Percentiles rank a stretch among this genome's conserved stretches.
phyloP scores from a whole-genome alignment of 305 asterid species.

The Solanum hybrid region DNA sequence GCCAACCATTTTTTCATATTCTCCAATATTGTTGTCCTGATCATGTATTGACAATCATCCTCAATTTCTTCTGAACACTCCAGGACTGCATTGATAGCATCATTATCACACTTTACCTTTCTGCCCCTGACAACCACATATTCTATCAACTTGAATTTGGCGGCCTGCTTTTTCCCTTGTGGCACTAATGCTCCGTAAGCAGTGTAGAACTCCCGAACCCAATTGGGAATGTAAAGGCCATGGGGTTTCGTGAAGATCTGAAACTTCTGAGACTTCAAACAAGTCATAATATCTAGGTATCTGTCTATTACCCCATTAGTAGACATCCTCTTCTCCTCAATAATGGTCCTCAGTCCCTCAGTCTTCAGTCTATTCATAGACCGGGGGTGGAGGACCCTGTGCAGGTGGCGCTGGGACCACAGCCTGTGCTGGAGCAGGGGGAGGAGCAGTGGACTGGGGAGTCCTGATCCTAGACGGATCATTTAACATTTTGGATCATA shows the following conservation, averaged over 20 bases:
- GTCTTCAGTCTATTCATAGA: neutral
- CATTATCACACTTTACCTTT: neutral
- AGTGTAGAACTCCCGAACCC: neutral
- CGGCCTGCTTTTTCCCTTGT: neutral
- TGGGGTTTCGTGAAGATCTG: neutral
- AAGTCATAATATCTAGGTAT: neutral
- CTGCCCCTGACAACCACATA: neutral
- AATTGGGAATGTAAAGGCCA: neutral
- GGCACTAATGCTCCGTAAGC: neutral
- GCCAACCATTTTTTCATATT: neutral
- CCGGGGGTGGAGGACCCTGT: neutral
- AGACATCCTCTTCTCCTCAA: neutral
- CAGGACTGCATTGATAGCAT: neutral
- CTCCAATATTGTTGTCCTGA: neutral
- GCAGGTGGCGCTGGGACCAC: neutral
- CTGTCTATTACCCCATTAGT: neutral
- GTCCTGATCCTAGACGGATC: neutral
- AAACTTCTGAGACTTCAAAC: neutral
- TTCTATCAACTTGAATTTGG: neutral
- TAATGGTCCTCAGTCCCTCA: neutral
- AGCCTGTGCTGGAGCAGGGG: neutral
- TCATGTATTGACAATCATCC: neutral
- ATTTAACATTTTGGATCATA: neutral
- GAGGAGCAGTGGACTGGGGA: neutral
- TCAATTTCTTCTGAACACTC: neutral